Base-by-base conservation (phyloP, 1,139 yeast genomes). In the Scheffersomyces quercinus region DNA sequence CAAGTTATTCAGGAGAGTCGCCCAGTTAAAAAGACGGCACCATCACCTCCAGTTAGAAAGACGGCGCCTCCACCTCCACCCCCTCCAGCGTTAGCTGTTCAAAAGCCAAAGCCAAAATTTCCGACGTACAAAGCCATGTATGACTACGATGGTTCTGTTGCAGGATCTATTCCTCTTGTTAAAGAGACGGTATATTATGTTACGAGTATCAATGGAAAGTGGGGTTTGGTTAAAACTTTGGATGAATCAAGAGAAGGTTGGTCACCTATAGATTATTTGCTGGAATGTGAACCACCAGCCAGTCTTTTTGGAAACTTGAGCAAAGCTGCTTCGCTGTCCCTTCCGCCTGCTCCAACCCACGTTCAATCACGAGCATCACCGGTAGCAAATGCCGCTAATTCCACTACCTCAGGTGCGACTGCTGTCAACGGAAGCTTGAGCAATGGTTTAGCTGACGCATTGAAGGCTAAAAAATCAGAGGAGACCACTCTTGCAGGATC, bases 231-330 rank as follows among this genome's bases (percentile, higher is more conserved):
- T 5, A 88, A 86, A 62, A 74, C 82, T 15, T 65, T 85, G 48
- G 91, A 87, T 55, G 93, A 87, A 38, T 61, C 84, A 2, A 79
- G 73, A 44, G 96, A 91, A 64, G 99, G 99, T 3, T 95, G 99
- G 99, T 93, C 95, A 9, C 99, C 99, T 10, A 85, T 95, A 29
- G 88, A 95, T 15, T 95, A 91, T 61, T 81, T 93, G 57, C 83
- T 81, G 43, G 87, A 85, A 56, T 79, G 79, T 62, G 77, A 64
- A 11, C 75, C 78, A 16, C 81, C 79, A 13, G 64, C 67, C 3
- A 52, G 58, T 32, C 50, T 56, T 10, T 49, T 56, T 29, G 62
- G 60, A 1, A 52, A 49, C 4, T 41, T 50, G 7, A 48, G 52
- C 10, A 54, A 64, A 4, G 54, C 67, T 0, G 63, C 74, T 2